Conservation (phyloP, 441 rosid genomes). For the Adansonia gregorii region DNA sequence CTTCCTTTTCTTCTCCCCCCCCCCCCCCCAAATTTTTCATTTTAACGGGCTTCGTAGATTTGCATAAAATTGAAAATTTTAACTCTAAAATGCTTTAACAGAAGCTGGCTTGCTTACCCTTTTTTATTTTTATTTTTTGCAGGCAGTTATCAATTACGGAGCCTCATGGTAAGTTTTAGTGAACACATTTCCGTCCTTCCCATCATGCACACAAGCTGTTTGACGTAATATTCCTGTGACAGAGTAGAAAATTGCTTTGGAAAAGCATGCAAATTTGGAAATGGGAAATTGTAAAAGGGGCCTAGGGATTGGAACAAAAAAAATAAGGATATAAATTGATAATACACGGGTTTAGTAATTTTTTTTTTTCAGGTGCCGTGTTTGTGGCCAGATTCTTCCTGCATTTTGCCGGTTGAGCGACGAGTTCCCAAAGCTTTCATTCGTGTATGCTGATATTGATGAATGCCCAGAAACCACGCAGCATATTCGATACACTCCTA, state of each 20-base stretch:
- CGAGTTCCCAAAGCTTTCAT: constrained; percentile 60
- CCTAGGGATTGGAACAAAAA: background rate
- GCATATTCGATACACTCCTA: constrained; percentile 87
- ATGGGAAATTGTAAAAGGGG: constrained; percentile 7
- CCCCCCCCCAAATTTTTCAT: background rate
- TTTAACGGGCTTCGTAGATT: background rate
- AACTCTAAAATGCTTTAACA: background rate
- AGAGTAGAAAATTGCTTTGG: background rate
- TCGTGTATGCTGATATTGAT: constrained; percentile 89
- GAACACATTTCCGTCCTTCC: background rate
- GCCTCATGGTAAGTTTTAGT: constrained; percentile 61
- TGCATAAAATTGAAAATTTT: background rate
- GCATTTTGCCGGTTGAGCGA: constrained; percentile 74
- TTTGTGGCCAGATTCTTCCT: constrained; percentile 83
- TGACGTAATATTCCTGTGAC: constrained; percentile 42
- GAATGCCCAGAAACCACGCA: constrained; percentile 92
- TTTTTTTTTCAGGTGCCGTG: constrained; percentile 69
- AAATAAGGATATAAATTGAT: background rate
- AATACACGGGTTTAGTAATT: background rate
- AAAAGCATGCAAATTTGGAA: background rate
- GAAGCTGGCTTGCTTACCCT: background rate
- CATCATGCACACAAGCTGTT: constrained; percentile 41
- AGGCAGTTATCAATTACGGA: constrained; percentile 82
- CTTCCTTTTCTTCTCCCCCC: too few relatives aligned
- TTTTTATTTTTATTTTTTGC: constrained; percentile 30